A percentile compares a stretch with the other conserved stretches of the same genome.
phyloP scores from a whole-genome alignment of 352 stramenopile genomes.

The Phytophthora sp. region DNA sequence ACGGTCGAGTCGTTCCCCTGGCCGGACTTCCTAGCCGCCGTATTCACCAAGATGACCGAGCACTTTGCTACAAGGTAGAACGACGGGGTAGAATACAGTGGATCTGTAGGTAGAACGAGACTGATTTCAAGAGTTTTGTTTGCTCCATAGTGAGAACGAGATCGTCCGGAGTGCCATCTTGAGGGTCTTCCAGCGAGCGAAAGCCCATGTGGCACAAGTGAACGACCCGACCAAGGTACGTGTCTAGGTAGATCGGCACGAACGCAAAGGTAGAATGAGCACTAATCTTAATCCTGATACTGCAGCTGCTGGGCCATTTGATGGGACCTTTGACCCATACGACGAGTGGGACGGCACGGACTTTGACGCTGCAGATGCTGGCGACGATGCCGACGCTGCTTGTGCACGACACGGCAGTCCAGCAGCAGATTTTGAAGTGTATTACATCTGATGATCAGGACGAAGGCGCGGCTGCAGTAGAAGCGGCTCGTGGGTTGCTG shows the following conservation, averaged over 20 bases:
- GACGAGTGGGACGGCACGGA: conserved; percentile 20
- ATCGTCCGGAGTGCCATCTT: conserved; percentile 50
- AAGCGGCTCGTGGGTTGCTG: conserved; percentile 36
- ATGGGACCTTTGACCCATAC: conserved; percentile 19
- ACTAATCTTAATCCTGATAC: conserved; percentile 2
- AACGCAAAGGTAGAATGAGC: conserved; percentile 6
- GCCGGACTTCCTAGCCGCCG: conserved; percentile 64
- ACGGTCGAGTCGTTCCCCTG: conserved; percentile 65
- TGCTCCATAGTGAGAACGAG: conserved; percentile 47
- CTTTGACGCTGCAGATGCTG: conserved; percentile 45
- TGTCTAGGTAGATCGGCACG: not conserved
- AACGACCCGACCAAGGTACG: conserved; percentile 55
- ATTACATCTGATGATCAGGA: conserved; percentile 27
- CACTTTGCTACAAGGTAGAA: conserved; percentile 54
- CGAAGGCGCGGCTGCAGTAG: conserved; percentile 41
- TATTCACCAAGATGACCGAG: conserved; percentile 61
- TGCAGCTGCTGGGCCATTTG: conserved; percentile 38
- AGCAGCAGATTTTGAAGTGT: conserved; percentile 31
- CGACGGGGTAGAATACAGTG: conserved; percentile 6
- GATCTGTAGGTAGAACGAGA: not conserved
- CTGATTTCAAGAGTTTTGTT: conserved; percentile 2
- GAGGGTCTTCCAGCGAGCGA: conserved; percentile 44
- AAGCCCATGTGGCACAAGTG: conserved; percentile 53
- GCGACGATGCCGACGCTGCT: conserved; percentile 54
- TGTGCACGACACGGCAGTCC: conserved; percentile 28